Base-by-base conservation (phyloP, 2,329 filamentous ascomycete species). In the Allantophomopsis lycopodina region DNA sequence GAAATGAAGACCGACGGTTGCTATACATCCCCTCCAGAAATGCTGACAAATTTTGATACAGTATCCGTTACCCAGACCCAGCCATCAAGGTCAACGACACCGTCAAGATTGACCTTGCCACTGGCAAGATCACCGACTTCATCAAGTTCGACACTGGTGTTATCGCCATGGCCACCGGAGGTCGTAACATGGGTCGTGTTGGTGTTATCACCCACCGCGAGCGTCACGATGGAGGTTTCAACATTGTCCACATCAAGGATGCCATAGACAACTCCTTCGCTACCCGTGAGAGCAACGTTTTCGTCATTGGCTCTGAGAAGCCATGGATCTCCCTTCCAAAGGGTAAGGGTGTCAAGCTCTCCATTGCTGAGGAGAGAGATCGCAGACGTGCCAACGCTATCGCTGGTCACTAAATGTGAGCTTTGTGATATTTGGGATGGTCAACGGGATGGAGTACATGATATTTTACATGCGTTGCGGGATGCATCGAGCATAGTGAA, bases 101-200 rank as follows among this genome's bases (percentile, higher is more conserved):
- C 46, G 88, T 98, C 71, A 98, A 98, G 86, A 89, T 98, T 58
- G 85, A 98, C 62, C 76, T 98, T 44, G 70, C 83, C 60, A 94
- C 87, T 51, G 91, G 91, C 76, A 98, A 96, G 82, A 93, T 98
- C 72, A 69, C 75, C 57, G 91, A 98, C 71, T 96, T 83, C 73
- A 87, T 96, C 78, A 84, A 83, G 71, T 98, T 98, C 73, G 91
- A 98, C 68, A 95, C 88, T 62, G 91, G 89, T 69, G 83, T 86
- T 64, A 87, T 98, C 58, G 87, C 83, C 68, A 98, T 98, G 89
- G 83, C 83, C 62, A 98, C 91, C 57, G 91, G 91, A 81, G 91
- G 91, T 80, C 91, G 89, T 65, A 98, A 98, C 86, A 98, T 96
- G 89, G 91, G 91, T 66, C 91, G 91, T 89, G 89, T 98, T 62